A percentile compares a stretch with the other conserved stretches of the same genome.
phyloP scores from a whole-genome alignment of 1,139 yeast genomes.

The Yueomyces sp. region DNA sequence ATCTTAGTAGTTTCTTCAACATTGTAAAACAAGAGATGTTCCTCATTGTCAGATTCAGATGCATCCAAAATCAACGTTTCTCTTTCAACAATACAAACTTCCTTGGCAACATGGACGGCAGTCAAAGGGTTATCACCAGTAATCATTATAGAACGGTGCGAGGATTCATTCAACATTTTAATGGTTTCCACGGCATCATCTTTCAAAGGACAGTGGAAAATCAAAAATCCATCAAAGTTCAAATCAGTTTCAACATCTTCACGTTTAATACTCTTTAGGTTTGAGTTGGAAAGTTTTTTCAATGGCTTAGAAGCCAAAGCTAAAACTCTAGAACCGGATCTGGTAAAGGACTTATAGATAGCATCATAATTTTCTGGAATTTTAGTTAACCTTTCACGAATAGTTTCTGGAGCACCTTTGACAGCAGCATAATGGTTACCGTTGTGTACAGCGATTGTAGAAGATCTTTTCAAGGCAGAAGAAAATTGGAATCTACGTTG shows the following conservation, averaged over 20 bases:
- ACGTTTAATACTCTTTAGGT: constrained; percentile 49
- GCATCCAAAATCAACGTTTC: constrained; percentile 80
- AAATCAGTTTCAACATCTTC: constrained; percentile 64
- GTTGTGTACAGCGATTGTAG: constrained; percentile 66
- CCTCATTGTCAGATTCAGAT: constrained; percentile 50
- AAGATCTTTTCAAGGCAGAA: constrained; percentile 87
- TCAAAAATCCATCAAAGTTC: constrained; percentile 82
- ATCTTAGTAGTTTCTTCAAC: constrained; percentile 64
- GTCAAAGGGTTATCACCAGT: constrained; percentile 98
- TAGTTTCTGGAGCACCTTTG: constrained; percentile 99
- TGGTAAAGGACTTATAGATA: constrained; percentile 78
- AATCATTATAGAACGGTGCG: constrained; percentile 93
- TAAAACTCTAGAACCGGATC: constrained; percentile 92
- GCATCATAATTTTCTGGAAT: constrained; percentile 78
- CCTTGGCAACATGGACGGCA: constrained; percentile 95
- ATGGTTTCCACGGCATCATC: constrained; percentile 85
- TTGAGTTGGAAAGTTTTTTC: constrained; percentile 38
- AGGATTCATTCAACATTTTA: constrained; percentile 84
- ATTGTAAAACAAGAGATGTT: constrained; percentile 72
- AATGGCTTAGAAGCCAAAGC: constrained; percentile 81
- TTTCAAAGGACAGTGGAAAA: constrained; percentile 95
- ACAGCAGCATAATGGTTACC: constrained; percentile 67
- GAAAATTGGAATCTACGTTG: constrained; percentile 94
- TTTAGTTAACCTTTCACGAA: constrained; percentile 57
- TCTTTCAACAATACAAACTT: constrained; percentile 74